A percentile compares a stretch with the other conserved stretches of the same genome.
These are phyloP conservation scores for Trichoderma atroviride DNA, from an alignment of 2,329 filamentous ascomycete species.

Conservation along the genomic window DNA sequence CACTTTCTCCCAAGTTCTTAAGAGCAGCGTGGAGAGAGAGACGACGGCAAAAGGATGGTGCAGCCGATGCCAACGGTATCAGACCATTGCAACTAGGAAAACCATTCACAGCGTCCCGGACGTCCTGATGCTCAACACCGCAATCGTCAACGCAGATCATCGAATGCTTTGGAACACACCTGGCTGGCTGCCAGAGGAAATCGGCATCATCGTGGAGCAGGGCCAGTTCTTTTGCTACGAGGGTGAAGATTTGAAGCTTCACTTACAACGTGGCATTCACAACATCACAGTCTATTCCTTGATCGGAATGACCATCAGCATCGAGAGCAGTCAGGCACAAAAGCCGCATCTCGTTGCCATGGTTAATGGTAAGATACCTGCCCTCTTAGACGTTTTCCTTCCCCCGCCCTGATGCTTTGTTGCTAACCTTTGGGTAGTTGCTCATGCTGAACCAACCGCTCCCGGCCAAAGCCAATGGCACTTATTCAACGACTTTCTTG, in stretches of 20 bases:
- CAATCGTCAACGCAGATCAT: slow-evolving; percentile 71
- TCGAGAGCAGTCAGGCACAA: slow-evolving; percentile 81
- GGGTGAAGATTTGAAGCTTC: slow-evolving; percentile 81
- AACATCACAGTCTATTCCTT: slow-evolving; percentile 89
- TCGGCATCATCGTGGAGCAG: slow-evolving; percentile 86
- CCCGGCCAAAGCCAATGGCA: slow-evolving; percentile 79
- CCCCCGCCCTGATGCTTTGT: not conserved
- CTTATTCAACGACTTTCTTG: slow-evolving; percentile 95
- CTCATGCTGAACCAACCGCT: slow-evolving; percentile 63
- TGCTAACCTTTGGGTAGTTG: slow-evolving; percentile 50
- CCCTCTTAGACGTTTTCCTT: too few relatives aligned
- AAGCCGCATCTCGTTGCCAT: slow-evolving; percentile 90
- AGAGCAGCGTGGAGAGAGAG: slow-evolving; percentile 87
- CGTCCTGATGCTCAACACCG: slow-evolving; percentile 87
- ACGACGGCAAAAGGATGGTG: slow-evolving; percentile 93
- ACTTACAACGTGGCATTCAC: slow-evolving; percentile 76
- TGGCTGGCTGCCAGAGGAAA: slow-evolving; percentile 90
- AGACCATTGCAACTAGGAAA: slow-evolving; percentile 82
- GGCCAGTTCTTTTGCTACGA: slow-evolving; percentile 96
- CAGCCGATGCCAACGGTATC: slow-evolving; percentile 85
- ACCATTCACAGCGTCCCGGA: slow-evolving; percentile 79
- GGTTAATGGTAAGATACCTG: slow-evolving; percentile 68
- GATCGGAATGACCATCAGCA: slow-evolving; percentile 85
- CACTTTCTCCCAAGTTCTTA: slow-evolving; percentile 89
- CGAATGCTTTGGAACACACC: slow-evolving; percentile 84